Conservation (phyloP, 352 stramenopile species). For the Globisporangium canariense region DNA sequence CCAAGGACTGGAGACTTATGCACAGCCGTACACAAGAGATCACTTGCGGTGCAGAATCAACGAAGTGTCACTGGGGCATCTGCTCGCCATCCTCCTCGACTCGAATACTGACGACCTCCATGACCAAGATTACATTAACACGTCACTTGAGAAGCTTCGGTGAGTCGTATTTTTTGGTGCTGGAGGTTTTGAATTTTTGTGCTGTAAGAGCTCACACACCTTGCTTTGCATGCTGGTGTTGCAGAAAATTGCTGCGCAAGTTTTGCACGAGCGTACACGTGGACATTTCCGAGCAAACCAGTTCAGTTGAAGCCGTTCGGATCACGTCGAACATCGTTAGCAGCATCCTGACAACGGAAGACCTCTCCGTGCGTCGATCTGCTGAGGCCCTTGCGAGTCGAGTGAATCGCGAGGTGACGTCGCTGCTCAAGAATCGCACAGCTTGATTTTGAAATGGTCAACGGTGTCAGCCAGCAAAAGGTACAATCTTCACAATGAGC, state of each 20-base stretch:
- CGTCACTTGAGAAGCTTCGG: slow-evolving; percentile 10
- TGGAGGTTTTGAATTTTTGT: background rate
- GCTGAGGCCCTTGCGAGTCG: slow-evolving; percentile 9
- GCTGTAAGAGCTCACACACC: background rate
- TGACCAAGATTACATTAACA: background rate
- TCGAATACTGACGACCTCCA: background rate
- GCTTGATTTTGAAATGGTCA: background rate
- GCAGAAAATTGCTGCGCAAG: slow-evolving; percentile 9
- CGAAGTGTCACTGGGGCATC: slow-evolving; percentile 5
- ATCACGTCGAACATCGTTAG: slow-evolving; percentile 6
- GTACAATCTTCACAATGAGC: background rate
- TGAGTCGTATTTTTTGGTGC: background rate
- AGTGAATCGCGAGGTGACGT: slow-evolving; percentile 11
- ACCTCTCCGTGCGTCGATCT: slow-evolving; percentile 14
- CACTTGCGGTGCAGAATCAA: background rate
- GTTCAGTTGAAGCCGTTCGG: slow-evolving; percentile 9
- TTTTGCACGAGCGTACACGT: slow-evolving; percentile 8
- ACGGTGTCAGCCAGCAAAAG: background rate
- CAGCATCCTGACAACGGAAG: slow-evolving; percentile 13
- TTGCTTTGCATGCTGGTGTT: background rate
- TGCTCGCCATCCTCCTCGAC: slow-evolving; percentile 12
- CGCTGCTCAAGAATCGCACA: slow-evolving; percentile 12
- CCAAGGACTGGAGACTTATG: background rate
- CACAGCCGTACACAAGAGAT: background rate
- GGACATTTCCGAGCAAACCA: slow-evolving; percentile 6